A percentile compares a stretch with the other conserved stretches of the same genome.
These are phyloP conservation scores for Meyerozyma smithsonii DNA, from an alignment of 1,139 yeast genomes.

Conservation along the genomic window DNA sequence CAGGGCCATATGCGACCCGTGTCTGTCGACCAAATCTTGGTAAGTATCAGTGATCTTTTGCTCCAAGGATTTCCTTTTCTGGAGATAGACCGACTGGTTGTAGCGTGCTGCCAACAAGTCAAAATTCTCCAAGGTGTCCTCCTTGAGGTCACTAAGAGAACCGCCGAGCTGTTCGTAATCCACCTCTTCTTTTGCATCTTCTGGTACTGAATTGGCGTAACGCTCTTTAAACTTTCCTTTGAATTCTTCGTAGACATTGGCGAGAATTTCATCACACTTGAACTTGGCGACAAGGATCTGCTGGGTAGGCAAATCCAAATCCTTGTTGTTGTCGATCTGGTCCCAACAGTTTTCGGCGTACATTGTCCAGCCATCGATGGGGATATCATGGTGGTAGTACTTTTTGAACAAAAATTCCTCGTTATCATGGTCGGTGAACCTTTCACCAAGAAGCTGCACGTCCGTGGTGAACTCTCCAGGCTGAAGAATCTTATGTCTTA, in stretches of 20 bases:
- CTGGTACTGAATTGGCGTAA: conserved; percentile 8
- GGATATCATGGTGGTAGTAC: conserved; percentile 78
- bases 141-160: conserved; percentile 36
- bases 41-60: conserved; percentile 43
- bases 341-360: conserved; percentile 93
- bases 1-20: conserved; percentile 19
- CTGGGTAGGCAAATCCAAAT: conserved; percentile 92
- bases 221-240: conserved; percentile 26
- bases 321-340: conserved; percentile 88
- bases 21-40: conserved; percentile 36
- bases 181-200: conserved; percentile 11
- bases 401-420: conserved; percentile 54
- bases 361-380: conserved; percentile 94
- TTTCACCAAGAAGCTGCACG: conserved; percentile 60
- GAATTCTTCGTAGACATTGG: conserved; percentile 47
- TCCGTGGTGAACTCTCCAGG: conserved; percentile 66
- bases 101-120: conserved; percentile 74
- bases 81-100: conserved; percentile 56
- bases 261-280: conserved; percentile 85
- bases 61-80: conserved; percentile 48
- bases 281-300: conserved; percentile 91
- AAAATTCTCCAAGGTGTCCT: conserved; percentile 46
- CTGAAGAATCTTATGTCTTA: conserved; percentile 82
- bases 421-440: conserved; percentile 36
- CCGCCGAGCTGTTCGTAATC: conserved; percentile 39